phyloP scores from a whole-genome alignment of 1,284 basidiomycete genomes.

The Wolfiporia cocos region DNA sequence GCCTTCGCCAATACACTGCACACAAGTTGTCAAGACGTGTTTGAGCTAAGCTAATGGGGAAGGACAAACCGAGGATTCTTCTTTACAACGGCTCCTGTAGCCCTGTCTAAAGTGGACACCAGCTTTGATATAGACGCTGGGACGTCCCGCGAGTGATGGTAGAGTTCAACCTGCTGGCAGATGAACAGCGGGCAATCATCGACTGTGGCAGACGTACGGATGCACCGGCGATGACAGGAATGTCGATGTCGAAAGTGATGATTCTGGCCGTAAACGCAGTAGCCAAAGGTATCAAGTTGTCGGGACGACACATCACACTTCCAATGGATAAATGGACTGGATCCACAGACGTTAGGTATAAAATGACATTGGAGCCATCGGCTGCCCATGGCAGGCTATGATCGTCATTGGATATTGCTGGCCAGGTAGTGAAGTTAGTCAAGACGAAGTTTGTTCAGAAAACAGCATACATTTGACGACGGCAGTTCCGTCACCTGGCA shows the following conservation, averaged over 20 bases:
- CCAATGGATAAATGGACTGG: slow-evolving; percentile 85
- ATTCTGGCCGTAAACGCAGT: slow-evolving; percentile 81
- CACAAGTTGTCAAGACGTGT: not conserved
- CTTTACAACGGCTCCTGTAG: slow-evolving; percentile 73
- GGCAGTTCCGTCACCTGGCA: slow-evolving; percentile 91
- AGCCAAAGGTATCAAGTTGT: slow-evolving; percentile 68
- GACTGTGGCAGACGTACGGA: slow-evolving; percentile 45
- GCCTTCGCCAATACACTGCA: slow-evolving; percentile 79
- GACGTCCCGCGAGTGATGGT: slow-evolving; percentile 91
- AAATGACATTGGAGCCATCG: slow-evolving; percentile 84
- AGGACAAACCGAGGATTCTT: slow-evolving; percentile 68
- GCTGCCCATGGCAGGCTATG: slow-evolving; percentile 81
- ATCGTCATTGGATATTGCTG: slow-evolving; percentile 89
- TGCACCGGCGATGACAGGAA: slow-evolving; percentile 86
- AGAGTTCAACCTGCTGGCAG: slow-evolving; percentile 71
- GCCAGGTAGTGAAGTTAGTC: slow-evolving; percentile 7
- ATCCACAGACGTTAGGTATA: slow-evolving; percentile 84
- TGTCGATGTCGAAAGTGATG: slow-evolving; percentile 89
- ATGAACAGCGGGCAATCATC: not conserved
- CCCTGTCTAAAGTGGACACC: slow-evolving; percentile 71
- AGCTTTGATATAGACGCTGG: slow-evolving; percentile 85
- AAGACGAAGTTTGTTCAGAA: not conserved
- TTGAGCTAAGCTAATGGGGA: slow-evolving; percentile 1
- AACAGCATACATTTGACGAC: slow-evolving; percentile 66
- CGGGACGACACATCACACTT: slow-evolving; percentile 79